Evolutionary conservation across 2,329 filamentous ascomycete genomes (phyloP), one percentile per base, ranked within the genome.

Genomic region (Neoarthrinium moseri): DNA sequence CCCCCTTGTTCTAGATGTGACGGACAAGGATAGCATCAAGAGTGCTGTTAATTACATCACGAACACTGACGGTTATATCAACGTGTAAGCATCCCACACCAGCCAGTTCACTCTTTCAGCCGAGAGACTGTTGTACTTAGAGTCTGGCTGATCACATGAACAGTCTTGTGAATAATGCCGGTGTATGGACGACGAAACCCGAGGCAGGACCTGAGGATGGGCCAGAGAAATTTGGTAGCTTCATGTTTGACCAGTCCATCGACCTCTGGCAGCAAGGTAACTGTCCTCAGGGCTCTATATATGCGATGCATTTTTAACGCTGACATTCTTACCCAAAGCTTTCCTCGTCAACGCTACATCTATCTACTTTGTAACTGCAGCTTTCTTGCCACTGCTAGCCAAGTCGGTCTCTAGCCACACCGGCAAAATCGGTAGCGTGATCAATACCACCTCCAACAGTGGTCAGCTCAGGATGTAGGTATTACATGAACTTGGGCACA

Each of bases 401-500:
- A 77, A 76, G 47, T 76, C 73, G 5, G 58, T 63, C 11, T 59
- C 65, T 3, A 59, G 65, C 4, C 73, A 71, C 1, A 70, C 70
- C 1, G 73, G 73, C 4, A 77, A 75, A 55, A 67, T 69, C 1
- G 72, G 72, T 3, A 70, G 62, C 15, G 67, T 83, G 21, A 70
- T 82, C 51, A 81, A 81, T 42, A 72, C 81, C 38, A 66, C 68
- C 30, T 75, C 70, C n/a, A 72, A 77, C 37, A 70, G 69, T 1
- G 77, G 75, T 1, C 56, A 72, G 5, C 70, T 29, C 26, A 78
- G 80, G 55, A 47, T 53, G 60, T 61, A 6, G 53, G 58, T 56
- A 13, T 21, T 15, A 7, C 11, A 6, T n/a, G n/a, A n/a, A n/a
- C n/a, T n/a, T n/a, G n/a, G n/a, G n/a, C n/a, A n/a, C n/a, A n/a